These are phyloP conservation scores for Tetracentron sinense DNA, from an alignment of 164 flowering plant genomes.

Conservation along the genomic window DNA sequence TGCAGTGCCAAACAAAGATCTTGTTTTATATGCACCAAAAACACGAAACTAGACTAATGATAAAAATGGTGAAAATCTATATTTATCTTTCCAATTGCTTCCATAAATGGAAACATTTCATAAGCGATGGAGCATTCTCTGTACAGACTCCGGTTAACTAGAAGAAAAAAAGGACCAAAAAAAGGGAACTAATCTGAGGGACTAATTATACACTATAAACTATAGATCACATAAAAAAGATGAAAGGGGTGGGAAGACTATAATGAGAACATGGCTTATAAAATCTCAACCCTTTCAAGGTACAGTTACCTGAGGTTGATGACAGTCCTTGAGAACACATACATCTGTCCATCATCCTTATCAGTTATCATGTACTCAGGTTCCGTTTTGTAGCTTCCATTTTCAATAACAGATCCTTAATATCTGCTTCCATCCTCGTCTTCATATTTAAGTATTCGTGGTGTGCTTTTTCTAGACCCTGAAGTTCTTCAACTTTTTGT, in stretches of 20 bases:
- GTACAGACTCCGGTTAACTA: conserved; percentile 38
- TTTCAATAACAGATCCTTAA: conserved; percentile 65
- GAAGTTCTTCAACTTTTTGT: conserved; percentile 73
- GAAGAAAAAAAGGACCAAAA: conserved; percentile 6
- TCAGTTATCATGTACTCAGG: conserved; percentile 48
- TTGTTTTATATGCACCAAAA: too few species aligned
- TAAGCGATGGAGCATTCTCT: conserved; percentile 23
- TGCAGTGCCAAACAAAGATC: too few species aligned
- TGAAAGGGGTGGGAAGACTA: conserved; percentile 1
- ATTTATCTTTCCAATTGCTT: conserved; percentile 14
- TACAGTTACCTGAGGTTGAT: conserved; percentile 11
- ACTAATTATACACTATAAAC: conserved; percentile 24
- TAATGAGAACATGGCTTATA: conserved; percentile 7
- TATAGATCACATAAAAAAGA: background rate
- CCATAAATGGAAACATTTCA: conserved; percentile 7
- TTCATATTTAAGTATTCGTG: conserved; percentile 73
- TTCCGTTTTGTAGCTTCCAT: conserved; percentile 82
- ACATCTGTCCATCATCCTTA: background rate
- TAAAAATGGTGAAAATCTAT: too few species aligned
- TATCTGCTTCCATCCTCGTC: conserved; percentile 80
- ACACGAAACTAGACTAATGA: too few species aligned
- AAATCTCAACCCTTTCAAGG: conserved; percentile 7
- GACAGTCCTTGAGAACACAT: background rate
- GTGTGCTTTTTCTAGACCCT: conserved; percentile 60
- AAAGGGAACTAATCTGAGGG: conserved; percentile 13